Evolutionary conservation across 2,329 filamentous ascomycete species (phyloP).

Genomic region (Drechmeria coniospora): DNA sequence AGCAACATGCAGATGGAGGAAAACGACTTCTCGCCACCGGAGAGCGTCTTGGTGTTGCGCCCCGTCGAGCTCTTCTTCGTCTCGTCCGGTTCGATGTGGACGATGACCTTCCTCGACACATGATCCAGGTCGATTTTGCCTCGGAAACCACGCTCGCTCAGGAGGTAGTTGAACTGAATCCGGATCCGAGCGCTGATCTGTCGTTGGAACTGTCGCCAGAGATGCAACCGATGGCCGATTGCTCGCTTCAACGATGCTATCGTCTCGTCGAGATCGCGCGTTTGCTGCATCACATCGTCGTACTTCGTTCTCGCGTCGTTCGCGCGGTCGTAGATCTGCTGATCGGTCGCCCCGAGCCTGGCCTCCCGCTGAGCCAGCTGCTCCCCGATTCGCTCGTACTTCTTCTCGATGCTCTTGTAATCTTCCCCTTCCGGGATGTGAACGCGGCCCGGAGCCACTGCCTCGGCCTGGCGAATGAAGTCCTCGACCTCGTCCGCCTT

Average conservation of each 20-base stretch:
- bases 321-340: slow-evolving; percentile 43
- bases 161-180: slow-evolving; percentile 72
- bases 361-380: slow-evolving; percentile 43
- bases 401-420: slow-evolving; percentile 34
- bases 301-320: slow-evolving; percentile 24
- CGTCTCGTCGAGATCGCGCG: slow-evolving; percentile 23
- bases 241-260: slow-evolving; percentile 37
- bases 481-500: slow-evolving; percentile 32
- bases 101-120: slow-evolving; percentile 53
- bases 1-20: slow-evolving; percentile 89
- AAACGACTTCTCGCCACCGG: slow-evolving; percentile 94
- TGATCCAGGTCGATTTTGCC: slow-evolving; percentile 72
- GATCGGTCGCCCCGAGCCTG: slow-evolving; percentile 45
- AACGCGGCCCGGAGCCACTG: slow-evolving; percentile 39
- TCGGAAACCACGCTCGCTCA: slow-evolving; percentile 79
- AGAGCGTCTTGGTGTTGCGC: slow-evolving; percentile 79
- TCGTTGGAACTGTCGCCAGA: slow-evolving; percentile 70
- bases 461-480: slow-evolving; percentile 38
- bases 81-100: slow-evolving; percentile 58
- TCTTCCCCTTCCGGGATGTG: slow-evolving; percentile 51
- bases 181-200: slow-evolving; percentile 77
- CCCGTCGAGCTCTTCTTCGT: slow-evolving; percentile 56
- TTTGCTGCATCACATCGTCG: slow-evolving; percentile 26
- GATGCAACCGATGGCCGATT: slow-evolving; percentile 51
- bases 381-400: slow-evolving; percentile 37